Evolutionary conservation across 371 early-diverging fungal species (phyloP), one percentile per base, ranked within the genome.

Genomic region (Globomyces sp.): DNA sequence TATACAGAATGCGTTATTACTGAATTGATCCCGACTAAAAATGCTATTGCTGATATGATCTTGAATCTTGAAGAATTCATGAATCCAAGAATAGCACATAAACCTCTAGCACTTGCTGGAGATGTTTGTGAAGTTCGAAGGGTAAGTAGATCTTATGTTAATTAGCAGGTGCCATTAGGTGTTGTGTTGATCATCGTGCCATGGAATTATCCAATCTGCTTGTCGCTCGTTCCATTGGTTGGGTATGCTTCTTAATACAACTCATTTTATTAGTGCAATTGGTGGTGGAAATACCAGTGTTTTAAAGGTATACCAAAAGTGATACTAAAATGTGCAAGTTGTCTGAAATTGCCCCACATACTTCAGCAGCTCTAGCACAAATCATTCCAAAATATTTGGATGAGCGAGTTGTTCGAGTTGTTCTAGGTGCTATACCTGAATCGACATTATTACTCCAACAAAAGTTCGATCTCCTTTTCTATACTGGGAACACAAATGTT

Each of bases 201-300:
- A 4, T 95, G 96, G 97, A 96, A 96, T 73, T 94, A 90, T 71
- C 94, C 92, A n/a, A 41, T 93, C 45, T 80, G 87, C 55, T 77
- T 95, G 44, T 34, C 83, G 2, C 65, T 95, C n/a, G 67, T 81
- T 4, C 96, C 98, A 2, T 69, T 93, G 3, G 82, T 85, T 34
- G 90, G 24, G 24, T 24, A 24, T 24, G 0, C 24, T 24, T 24
- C 0, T 24, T 24, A 24, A 24, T 24, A 0, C 24, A 24, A 24
- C 24, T 24, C 24, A 24, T 24, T 24, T 24, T 24, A 24, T 24
- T 24, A 24, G 91, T 42, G 94, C 94, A n/a, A 81, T 95, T 70
- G 94, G 93, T 24, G 92, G 92, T 1, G 97, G 98, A n/a, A 92
- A 92, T 78, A 87, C 88, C 8, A 91, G 84, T 40, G 73, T 92